Percentiles rank a stretch among this genome's conserved stretches.
phyloP scores from a whole-genome alignment of 208 protist genomes.

The Leishmania martiniquensis region DNA sequence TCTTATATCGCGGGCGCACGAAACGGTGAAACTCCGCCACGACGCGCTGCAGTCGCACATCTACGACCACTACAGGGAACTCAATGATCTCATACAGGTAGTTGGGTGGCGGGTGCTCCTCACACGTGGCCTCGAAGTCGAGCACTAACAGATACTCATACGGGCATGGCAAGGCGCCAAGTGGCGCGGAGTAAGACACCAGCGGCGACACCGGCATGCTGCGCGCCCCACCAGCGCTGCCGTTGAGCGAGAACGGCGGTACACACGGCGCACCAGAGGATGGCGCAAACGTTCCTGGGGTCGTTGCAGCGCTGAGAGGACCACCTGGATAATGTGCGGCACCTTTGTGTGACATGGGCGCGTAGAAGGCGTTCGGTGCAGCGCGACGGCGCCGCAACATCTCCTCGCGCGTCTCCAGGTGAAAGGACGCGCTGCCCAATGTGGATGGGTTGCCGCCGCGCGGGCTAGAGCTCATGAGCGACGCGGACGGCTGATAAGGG shows the following conservation, averaged over 20 bases:
- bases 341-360: conserved; percentile 35
- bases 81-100: conserved; percentile 97
- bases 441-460: conserved; percentile 20
- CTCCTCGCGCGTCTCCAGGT: conserved; percentile 80
- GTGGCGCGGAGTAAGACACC: conserved; percentile 33
- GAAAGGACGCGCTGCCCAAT: conserved; percentile 42
- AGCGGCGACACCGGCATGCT: conserved; percentile 58
- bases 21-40: conserved; percentile 90
- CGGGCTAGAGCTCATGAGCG: conserved; percentile 20
- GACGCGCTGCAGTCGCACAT: conserved; percentile 62
- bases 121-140: conserved; percentile 94
- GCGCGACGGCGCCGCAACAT: conserved; percentile 84
- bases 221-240: conserved; percentile 24
- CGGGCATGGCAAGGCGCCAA: conserved; percentile 47
- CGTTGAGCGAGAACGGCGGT: conserved; percentile 20
- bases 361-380: conserved; percentile 60
- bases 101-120: conserved; percentile 64
- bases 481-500: conserved; percentile 22
- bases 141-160: conserved; percentile 93
- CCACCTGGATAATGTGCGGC: conserved; percentile 28
- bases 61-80: conserved; percentile 93
- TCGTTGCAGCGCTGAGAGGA: conserved; percentile 34
- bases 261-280: conserved; percentile 16
- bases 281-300: conserved; percentile 30
- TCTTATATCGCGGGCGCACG: conserved; percentile 84